Base-by-base conservation (phyloP, 441 rosid genomes). In the Daphne laureola region DNA sequence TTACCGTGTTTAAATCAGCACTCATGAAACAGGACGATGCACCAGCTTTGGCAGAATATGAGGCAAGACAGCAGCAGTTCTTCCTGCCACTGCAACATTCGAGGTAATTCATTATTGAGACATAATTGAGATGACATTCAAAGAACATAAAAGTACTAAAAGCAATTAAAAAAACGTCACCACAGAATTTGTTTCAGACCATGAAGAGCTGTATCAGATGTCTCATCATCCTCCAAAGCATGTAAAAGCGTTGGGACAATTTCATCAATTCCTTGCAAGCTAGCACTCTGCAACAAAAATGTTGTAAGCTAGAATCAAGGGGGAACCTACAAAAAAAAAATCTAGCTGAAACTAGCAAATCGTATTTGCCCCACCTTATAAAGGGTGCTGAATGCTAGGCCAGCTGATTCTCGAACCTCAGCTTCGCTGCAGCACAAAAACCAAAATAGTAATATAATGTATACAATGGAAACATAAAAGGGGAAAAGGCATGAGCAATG, bases 261-360 rank as follows among this genome's bases (percentile, higher is more conserved):
- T 79, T 95, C 99, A 77, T 91, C 99, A 64, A 95, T 87, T 65
- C 97, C 99, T 87, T 86, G 98, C 95, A 95, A 56, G 64, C 99
- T 98, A 61, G 98, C 99, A 77, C 91, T 95, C 99, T 95, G 72
- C 62, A 64, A 54, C 62, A 54, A 48, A 21, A 50, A 65, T 14
- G 60, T 38, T 35, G 61, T 54, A 49, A 31, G 17, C n/a, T n/a
- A 40, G 51, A 18, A 31, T 6, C 38, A 31, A 5, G 38, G 38
- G 38, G 38, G 15, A 58, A 51, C 9, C 9, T 31, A 31, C 38
- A 5, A 31, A 31, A 31, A 31, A 1, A 31, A 1, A 5, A 1
- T 31, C 11, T 31, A 31, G 11, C 38, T 31, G 8, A 31, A 31
- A 31, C 38, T 5, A 31, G 38, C 38, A 5, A 6, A 31, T 61